A percentile compares a stretch with the other conserved stretches of the same genome.
Conservation (phyloP, 2,329 filamentous ascomycete species). For the Aspergillus fijiensis region DNA sequence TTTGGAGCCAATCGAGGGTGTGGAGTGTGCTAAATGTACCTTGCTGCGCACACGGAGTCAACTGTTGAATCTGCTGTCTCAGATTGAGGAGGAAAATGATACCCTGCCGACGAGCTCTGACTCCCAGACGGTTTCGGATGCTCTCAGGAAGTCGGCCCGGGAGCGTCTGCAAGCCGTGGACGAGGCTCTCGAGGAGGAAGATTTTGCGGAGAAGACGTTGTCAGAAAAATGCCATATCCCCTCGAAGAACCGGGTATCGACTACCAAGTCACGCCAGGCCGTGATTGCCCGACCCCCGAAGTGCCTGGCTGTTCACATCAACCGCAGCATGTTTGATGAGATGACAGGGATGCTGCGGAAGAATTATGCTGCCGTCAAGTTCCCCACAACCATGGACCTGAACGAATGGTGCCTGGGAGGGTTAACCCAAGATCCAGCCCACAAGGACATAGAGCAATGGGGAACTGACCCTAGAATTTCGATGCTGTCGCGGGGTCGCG, state of each 20-base stretch:
- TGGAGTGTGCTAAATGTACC: constrained; percentile 90
- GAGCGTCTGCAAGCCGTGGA: constrained; percentile 65
- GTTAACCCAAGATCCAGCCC: constrained; percentile 26
- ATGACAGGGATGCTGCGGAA: constrained; percentile 76
- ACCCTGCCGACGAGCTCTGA: constrained; percentile 18
- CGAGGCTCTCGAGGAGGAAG: constrained; percentile 71
- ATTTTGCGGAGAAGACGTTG: constrained; percentile 71
- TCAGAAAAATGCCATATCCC: constrained; percentile 64
- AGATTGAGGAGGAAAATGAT: constrained; percentile 41
- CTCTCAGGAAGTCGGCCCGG: constrained; percentile 43
- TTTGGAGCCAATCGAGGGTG: constrained; percentile 81
- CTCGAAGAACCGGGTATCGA: constrained; percentile 66
- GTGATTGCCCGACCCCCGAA: constrained; percentile 80
- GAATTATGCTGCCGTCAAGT: constrained; percentile 76
- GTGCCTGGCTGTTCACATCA: constrained; percentile 81
- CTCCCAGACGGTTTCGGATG: constrained; percentile 31
- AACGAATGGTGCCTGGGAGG: constrained; percentile 82
- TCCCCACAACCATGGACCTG: constrained; percentile 72
- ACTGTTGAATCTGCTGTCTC: constrained; percentile 47
- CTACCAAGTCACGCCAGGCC: constrained; percentile 86
- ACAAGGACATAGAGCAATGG: constrained; percentile 64
- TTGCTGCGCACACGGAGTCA: constrained; percentile 61
- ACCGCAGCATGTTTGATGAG: constrained; percentile 88
- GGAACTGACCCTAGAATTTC: constrained; percentile 65
- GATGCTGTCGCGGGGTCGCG: constrained; percentile 67